Evolutionary conservation across 1,139 yeast genomes (phyloP), one percentile per base, ranked within the genome.

Genomic region (Kluyveromyces sp.): DNA sequence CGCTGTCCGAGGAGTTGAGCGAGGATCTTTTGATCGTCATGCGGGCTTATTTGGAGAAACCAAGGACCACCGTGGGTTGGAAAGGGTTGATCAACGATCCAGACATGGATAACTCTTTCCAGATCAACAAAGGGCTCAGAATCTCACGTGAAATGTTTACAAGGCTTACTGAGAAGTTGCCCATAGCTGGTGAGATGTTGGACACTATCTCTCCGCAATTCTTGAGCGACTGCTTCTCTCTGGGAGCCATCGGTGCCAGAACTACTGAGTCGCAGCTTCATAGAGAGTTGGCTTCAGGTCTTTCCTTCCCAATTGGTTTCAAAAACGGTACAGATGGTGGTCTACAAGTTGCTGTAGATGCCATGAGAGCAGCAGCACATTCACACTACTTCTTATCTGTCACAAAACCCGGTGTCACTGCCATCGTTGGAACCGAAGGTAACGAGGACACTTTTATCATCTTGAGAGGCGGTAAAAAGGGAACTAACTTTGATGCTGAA

Each of bases 21-120:
- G 78, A 77, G 40, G 96, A 89, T 56, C 75, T 92, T 45, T 77
- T 79, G 51, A 81, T 92, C 49, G 84, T 92, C 49, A 92, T 92
- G 98, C 81, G 98, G 71, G 97, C 97, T 3, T 92, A 92, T 71
- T 75, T 92, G 60, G 98, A 92, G 68, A 92, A 92, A 69, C 98
- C 98, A 52, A 80, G 98, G 70, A 92, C 98, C 43, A 92, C 97
- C 19, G 97, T 92, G 43, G 98, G 98, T 49, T 92, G 98, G 98
- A 92, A 92, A 68, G 98, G 96, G 53, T 74, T 92, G 57, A 89
- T 92, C 60, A 92, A 92, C 65, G 98, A 92, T 67, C 98, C 98
- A 19, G 95, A 92, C 59, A 83, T 92, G 55, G 96, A 92, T 63
- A 89, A 87, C 48, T 77, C 96, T 45, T 89, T 86, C 80, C 80